These are phyloP conservation scores for Penicillium freii DNA, from an alignment of 2,329 filamentous ascomycete genomes.

Conservation along the genomic window DNA sequence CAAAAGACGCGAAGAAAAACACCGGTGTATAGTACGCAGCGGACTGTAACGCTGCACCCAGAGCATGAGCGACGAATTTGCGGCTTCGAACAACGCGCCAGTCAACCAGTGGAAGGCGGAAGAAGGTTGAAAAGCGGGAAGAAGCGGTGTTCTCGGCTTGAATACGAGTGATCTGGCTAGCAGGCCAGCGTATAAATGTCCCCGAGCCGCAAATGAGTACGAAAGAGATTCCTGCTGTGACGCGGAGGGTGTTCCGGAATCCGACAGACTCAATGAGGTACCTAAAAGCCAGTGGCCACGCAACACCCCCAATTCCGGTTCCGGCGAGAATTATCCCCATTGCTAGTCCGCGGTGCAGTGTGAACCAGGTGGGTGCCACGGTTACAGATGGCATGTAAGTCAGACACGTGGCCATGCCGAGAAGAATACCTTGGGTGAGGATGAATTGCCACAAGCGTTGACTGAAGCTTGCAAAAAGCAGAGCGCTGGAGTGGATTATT, in stretches of 20 bases:
- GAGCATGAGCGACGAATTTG: conserved; percentile 38
- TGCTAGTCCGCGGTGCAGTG: conserved; percentile 34
- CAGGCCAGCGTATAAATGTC: conserved; percentile 30
- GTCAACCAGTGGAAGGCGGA: conserved; percentile 34
- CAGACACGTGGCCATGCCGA: conserved; percentile 40
- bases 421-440: conserved; percentile 37
- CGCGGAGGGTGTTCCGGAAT: conserved; percentile 39
- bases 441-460: conserved; percentile 33
- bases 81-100: conserved; percentile 34
- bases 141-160: conserved; percentile 20
- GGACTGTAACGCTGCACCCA: conserved; percentile 38
- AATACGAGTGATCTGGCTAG: conserved; percentile 16
- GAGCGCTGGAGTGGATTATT: conserved; percentile 28
- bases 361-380: conserved; percentile 41
- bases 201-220: conserved; percentile 28
- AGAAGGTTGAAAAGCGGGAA: conserved; percentile 12
- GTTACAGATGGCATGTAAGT: conserved; percentile 40
- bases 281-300: conserved; percentile 35
- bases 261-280: conserved; percentile 33
- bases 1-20: conserved; percentile 42
- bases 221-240: conserved; percentile 34
- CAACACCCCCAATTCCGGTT: conserved; percentile 41
- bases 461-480: conserved; percentile 35
- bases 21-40: conserved; percentile 42
- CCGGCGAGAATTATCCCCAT: conserved; percentile 43